A percentile compares a stretch with the other conserved stretches of the same genome.
These are phyloP conservation scores for Leptographium lundbergii DNA, from an alignment of 2,329 filamentous ascomycete species.

Conservation along the genomic window DNA sequence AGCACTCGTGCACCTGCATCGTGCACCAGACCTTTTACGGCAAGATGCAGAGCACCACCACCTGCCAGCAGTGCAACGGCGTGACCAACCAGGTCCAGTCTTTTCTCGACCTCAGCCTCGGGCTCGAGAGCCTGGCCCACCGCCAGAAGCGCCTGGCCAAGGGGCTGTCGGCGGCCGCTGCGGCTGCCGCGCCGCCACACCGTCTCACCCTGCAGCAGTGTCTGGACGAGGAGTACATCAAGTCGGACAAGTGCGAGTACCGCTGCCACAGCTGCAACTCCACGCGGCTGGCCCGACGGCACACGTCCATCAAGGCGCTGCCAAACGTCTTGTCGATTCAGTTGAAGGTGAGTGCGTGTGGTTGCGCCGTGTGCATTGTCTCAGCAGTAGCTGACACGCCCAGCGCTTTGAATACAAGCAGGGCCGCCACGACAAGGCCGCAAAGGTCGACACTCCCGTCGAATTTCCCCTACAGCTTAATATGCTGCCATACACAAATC, in stretches of 20 bases:
- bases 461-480: conserved; percentile 79
- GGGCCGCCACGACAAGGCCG: conserved; percentile 55
- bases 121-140: conserved; percentile 52
- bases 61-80: conserved; percentile 76
- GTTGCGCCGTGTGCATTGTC: neutral
- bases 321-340: conserved; percentile 88
- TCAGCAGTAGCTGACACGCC: neutral
- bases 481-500: conserved; percentile 79
- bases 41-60: conserved; percentile 80
- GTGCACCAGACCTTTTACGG: conserved; percentile 93
- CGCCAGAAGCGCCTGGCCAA: neutral
- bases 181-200: conserved; percentile 3
- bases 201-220: conserved; percentile 56
- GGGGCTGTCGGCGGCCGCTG: neutral
- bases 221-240: conserved; percentile 75
- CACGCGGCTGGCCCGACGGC: conserved; percentile 68
- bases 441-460: conserved; percentile 80
- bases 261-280: conserved; percentile 70
- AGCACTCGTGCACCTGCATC: conserved; percentile 70
- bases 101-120: conserved; percentile 81
- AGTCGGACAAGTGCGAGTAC: conserved; percentile 79
- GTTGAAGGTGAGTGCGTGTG: conserved; percentile 55
- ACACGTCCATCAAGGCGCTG: conserved; percentile 70
- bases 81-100: conserved; percentile 74
- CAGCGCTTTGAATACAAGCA: conserved; percentile 63